Conservation (phyloP, 148 eudicot genomes). For the Camellia granthamiana region DNA sequence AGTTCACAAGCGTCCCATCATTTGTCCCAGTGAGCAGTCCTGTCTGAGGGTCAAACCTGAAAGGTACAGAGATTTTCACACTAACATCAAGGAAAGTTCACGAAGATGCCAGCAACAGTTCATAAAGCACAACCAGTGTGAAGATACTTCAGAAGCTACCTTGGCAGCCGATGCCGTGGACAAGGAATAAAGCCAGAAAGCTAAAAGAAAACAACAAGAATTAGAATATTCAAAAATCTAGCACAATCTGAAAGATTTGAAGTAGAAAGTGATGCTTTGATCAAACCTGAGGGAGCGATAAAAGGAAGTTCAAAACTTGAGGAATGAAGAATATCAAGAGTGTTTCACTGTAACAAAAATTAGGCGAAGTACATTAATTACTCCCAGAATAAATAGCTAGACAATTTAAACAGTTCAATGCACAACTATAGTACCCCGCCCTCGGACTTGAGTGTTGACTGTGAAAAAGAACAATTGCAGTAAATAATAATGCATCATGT, state of each 20-base stretch:
- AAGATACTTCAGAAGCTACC: constrained; percentile 33
- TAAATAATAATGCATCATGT: too few relatives aligned
- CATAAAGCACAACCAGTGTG: background rate
- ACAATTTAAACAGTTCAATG: background rate
- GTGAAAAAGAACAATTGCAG: too few relatives aligned
- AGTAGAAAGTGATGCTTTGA: constrained; percentile 21
- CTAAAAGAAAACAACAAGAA: constrained; percentile 34
- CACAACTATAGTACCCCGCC: background rate
- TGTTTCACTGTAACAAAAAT: constrained; percentile 62
- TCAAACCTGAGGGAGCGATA: constrained; percentile 90
- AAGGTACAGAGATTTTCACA: background rate
- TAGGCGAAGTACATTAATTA: background rate
- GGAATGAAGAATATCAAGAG: constrained; percentile 79
- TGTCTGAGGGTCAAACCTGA: constrained; percentile 83
- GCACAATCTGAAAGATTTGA: background rate
- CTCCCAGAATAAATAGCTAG: background rate
- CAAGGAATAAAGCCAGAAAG: constrained; percentile 84
- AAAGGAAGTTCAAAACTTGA: constrained; percentile 83
- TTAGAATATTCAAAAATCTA: background rate
- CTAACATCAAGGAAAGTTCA: background rate
- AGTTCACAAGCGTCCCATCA: constrained; percentile 85
- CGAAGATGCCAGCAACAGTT: background rate
- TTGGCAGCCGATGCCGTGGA: constrained; percentile 89
- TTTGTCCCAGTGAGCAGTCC: constrained; percentile 89
- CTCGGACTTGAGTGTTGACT: too few relatives aligned